Base-by-base conservation (phyloP, 306 rosid species). In the Cyamopsis tetragonoloba region DNA sequence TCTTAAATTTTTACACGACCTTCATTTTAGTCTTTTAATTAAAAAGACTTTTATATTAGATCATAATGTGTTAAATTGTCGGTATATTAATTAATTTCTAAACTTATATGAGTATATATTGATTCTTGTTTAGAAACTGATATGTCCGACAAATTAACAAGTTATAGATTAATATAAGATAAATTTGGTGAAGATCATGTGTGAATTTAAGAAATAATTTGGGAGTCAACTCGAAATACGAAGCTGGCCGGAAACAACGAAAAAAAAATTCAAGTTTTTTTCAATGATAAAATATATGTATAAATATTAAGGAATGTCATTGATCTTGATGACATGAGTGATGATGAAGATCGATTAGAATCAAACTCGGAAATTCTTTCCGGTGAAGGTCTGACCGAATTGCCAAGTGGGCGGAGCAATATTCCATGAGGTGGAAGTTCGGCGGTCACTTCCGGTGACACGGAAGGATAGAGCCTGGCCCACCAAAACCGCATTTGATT, bases 301-400 rank as follows among this genome's bases (percentile, higher is more conserved):
- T 38, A 35, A 19, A 64, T n/a, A n/a, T n/a, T 37, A 66, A 49
- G 35, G 7, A 18, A 23, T 39, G 65, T 38, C 44, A 50, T 72
- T 72, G 57, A 72, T 27, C 26, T 9, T 53, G 17, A 47, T 10
- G 24, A 42, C 39, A 51, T 0, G 24, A 7, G 3, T 55, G 12
- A 27, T 28, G 20, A 41, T 28, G 5, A 8, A 20, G 3, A 1
- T 4, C 4, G 6, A n/a, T n/a, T n/a, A 18, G 6, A 0, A 1
- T 86, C 60, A 92, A 41, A 92, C 87, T 1, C 96, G 54, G 67
- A 92, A 92, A 77, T 92, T 92, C 26, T 92, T 92, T 1, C 98
- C 96, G 14, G 91, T 74, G 81, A 92, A 92, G 32, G 98, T 92
- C 70, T 92, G 98, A 79, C 96, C 98, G 65, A 92, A 92, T 83